Conservation (phyloP, 2,329 filamentous ascomycete species). For the Trichoderma lentiforme region DNA sequence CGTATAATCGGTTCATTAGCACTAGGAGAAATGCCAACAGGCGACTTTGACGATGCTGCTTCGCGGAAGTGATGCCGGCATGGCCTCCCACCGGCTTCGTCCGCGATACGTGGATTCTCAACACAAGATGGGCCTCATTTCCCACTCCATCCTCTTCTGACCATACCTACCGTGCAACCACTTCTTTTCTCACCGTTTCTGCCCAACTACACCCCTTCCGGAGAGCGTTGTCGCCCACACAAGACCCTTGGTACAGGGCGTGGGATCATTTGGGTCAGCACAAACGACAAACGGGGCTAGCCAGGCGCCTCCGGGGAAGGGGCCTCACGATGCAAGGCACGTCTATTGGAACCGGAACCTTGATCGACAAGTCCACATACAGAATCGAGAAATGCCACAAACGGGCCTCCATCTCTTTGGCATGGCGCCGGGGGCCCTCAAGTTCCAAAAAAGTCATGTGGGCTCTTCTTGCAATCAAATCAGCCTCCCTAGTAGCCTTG, state of each 20-base stretch:
- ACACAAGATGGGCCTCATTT: background rate
- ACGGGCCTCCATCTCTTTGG: background rate
- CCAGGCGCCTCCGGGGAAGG: background rate
- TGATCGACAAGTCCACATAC: background rate
- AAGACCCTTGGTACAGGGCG: background rate
- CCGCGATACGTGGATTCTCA: background rate
- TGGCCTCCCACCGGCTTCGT: slow-evolving; percentile 4
- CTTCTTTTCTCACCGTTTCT: background rate
- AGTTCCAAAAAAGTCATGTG: background rate
- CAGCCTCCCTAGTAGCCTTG: slow-evolving; percentile 7
- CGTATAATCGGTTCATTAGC: background rate
- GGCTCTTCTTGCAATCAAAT: background rate
- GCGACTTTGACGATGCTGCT: background rate
- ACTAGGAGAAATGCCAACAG: background rate
- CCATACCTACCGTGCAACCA: background rate
- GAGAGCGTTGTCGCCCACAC: background rate
- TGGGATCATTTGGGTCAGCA: background rate
- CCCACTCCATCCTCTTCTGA: background rate
- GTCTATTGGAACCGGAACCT: background rate
- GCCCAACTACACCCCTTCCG: slow-evolving; percentile 8
- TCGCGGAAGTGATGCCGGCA: slow-evolving; percentile 7
- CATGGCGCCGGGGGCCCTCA: background rate
- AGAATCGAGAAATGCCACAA: background rate
- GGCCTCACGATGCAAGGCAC: background rate
- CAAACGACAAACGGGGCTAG: background rate